A percentile compares a stretch with the other conserved stretches of the same genome.
phyloP scores from a whole-genome alignment of 345 rosid genomes.

The Citrus maxima region DNA sequence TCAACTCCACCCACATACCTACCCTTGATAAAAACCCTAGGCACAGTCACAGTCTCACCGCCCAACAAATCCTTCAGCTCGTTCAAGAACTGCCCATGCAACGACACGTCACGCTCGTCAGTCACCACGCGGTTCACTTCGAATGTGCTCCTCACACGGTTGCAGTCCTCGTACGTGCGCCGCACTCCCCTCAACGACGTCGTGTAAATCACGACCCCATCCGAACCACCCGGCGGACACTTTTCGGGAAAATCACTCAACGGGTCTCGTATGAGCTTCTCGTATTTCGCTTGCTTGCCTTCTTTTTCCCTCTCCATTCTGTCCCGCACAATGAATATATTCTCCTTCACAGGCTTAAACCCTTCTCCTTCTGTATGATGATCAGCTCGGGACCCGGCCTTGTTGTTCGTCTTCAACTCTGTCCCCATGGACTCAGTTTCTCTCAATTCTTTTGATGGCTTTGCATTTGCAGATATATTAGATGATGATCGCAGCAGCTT shows the following conservation, averaged over 20 bases:
- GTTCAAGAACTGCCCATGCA: slow-evolving; percentile 62
- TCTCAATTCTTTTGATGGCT: slow-evolving; percentile 33
- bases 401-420: background rate
- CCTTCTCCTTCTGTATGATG: slow-evolving; percentile 13
- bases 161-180: slow-evolving; percentile 71
- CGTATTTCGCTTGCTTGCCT: slow-evolving; percentile 48
- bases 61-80: slow-evolving; percentile 61
- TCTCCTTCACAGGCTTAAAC: slow-evolving; percentile 58
- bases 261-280: slow-evolving; percentile 55
- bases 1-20: slow-evolving; percentile 80
- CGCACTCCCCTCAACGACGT: slow-evolving; percentile 90
- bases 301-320: slow-evolving; percentile 63
- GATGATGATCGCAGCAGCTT: slow-evolving; percentile 15
- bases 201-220: slow-evolving; percentile 71
- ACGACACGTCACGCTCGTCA: slow-evolving; percentile 86
- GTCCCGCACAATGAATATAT: slow-evolving; percentile 60
- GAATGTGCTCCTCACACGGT: slow-evolving; percentile 41
- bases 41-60: slow-evolving; percentile 48
- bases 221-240: slow-evolving; percentile 73
- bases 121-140: slow-evolving; percentile 62
- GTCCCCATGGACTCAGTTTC: slow-evolving; percentile 29
- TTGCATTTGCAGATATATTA: slow-evolving; percentile 24
- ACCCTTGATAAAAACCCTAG: slow-evolving; percentile 82
- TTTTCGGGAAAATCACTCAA: slow-evolving; percentile 67
- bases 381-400: slow-evolving; percentile 18